Base-by-base conservation (phyloP, 305 asterid species). In the Fraxinus albicans region DNA sequence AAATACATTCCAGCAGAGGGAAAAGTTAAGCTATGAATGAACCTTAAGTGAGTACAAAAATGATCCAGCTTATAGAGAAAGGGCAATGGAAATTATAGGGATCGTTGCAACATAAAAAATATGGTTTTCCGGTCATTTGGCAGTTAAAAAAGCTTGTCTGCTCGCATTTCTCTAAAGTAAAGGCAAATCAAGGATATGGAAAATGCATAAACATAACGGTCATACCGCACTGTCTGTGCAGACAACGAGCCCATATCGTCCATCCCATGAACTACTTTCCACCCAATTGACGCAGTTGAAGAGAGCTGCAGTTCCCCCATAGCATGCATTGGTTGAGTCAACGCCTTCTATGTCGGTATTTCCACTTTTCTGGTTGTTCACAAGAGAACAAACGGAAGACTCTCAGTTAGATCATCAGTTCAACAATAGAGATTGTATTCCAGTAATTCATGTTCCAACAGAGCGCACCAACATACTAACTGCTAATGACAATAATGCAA, bases 231-330 rank as follows among this genome's bases (percentile, higher is more conserved):
- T 97, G 88, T 97, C 99, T 8, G 99, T 95, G 91, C 98, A 97
- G 88, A 97, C 97, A 83, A 95, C 99, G 35, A 97, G 97, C 77
- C 99, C 99, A 86, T 94, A 94, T 85, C 99, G 93, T 69, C 99
- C 99, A 87, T 95, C 99, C 99, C 99, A 95, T 21, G 99, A 97
- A 83, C 88, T 90, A 78, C 99, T 97, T 83, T 97, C 99, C 79
- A 93, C 99, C 99, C 99, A 97, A 81, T 97, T 97, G 81, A 95
- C 93, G 77, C 99, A 97, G 87, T 97, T 97, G 72, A 97, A 87
- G 73, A 97, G 86, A n/a, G 99, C 99, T 79, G 99, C 99, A 38
- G 99, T 97, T 60, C 99, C 99, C n/a, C 99, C 99, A 81, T 97
- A 97, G 89, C 99, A 97, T 42, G 99, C 99, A 83, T 97, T 97